These are phyloP conservation scores for Microdochium bolleyi DNA, from an alignment of 2,329 filamentous ascomycete species.

Conservation along the genomic window DNA sequence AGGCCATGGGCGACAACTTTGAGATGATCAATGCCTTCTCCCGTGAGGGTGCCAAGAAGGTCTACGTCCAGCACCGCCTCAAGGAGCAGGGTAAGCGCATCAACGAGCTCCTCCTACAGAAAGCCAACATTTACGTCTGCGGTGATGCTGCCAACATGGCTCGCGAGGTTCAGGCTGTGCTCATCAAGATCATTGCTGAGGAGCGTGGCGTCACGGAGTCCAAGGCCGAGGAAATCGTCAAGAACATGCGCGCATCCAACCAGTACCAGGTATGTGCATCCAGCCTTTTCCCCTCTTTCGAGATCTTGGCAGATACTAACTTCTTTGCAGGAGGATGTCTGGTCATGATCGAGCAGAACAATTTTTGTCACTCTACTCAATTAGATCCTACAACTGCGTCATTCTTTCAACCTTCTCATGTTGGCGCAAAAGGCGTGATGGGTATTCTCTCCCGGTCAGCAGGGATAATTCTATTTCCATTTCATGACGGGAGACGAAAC, in stretches of 20 bases:
- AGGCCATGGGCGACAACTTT: slow-evolving; percentile 79
- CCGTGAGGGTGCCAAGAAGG: slow-evolving; percentile 77
- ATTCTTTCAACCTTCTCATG: neutral
- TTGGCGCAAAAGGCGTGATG: neutral
- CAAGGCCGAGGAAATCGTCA: slow-evolving; percentile 94
- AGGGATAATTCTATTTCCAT: neutral
- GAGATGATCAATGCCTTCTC: slow-evolving; percentile 92
- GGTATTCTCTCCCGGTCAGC: neutral
- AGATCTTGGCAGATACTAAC: slow-evolving; percentile 18
- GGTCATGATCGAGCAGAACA: slow-evolving; percentile 40
- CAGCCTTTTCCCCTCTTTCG: slow-evolving; percentile 1
- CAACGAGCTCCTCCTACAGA: slow-evolving; percentile 76
- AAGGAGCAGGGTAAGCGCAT: slow-evolving; percentile 77
- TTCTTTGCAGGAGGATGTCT: slow-evolving; percentile 56
- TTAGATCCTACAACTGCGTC: neutral
- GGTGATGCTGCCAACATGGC: slow-evolving; percentile 98
- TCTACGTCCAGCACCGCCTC: slow-evolving; percentile 93
- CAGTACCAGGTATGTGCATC: slow-evolving; percentile 74
- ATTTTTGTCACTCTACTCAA: neutral
- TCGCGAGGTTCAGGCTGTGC: slow-evolving; percentile 80
- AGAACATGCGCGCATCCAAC: slow-evolving; percentile 89
- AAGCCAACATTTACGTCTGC: slow-evolving; percentile 96
- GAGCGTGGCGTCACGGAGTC: slow-evolving; percentile 73
- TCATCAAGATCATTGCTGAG: slow-evolving; percentile 79
- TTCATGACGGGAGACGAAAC: neutral